Evolutionary conservation across 495 filamentous ascomycete genomes (phyloP).

Genomic region (Talaromyces stipitatus): DNA sequence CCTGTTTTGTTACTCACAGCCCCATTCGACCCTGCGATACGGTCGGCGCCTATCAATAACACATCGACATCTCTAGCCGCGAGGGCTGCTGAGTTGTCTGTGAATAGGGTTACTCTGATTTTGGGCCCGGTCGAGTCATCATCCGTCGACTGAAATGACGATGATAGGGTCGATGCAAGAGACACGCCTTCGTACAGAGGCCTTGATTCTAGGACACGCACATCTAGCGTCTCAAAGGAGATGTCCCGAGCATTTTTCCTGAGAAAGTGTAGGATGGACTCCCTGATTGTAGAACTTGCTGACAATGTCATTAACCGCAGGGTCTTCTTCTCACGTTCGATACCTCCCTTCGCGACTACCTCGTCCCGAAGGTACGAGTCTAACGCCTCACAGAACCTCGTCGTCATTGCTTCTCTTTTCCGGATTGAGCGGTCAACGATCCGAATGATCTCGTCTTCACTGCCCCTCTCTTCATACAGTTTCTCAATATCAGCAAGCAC

Average conservation of each 20-base stretch:
- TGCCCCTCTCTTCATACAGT: conserved; percentile 2
- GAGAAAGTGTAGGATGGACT: conserved; percentile 27
- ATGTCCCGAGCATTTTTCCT: conserved; percentile 2
- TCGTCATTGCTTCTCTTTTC: conserved; percentile 16
- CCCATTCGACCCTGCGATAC: conserved; percentile 42
- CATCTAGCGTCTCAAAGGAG: conserved; percentile 31
- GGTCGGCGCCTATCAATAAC: conserved; percentile 56
- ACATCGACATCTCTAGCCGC: conserved; percentile 41
- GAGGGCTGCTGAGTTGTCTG: conserved; percentile 53
- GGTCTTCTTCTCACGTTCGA: conserved; percentile 12
- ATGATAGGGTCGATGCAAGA: conserved; percentile 40
- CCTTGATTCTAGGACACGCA: conserved; percentile 57
- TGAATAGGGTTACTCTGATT: conserved; percentile 41
- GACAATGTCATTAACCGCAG: conserved; percentile 51
- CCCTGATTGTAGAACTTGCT: conserved; percentile 51
- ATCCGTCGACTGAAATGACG: conserved; percentile 15
- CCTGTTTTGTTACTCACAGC: conserved; percentile 62
- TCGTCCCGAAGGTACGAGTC: conserved; percentile 20
- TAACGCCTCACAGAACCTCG: conserved; percentile 26
- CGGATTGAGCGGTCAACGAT: conserved; percentile 26
- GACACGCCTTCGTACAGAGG: conserved; percentile 58
- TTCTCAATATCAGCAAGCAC: conserved; percentile 33
- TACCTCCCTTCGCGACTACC: conserved; percentile 16
- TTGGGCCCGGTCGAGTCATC: conserved; percentile 7
- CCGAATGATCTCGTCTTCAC: conserved; percentile 17